Evolutionary conservation across 2,329 filamentous ascomycete genomes (phyloP), one percentile per base, ranked within the genome.

Genomic region (Cordyceps farinosa): DNA sequence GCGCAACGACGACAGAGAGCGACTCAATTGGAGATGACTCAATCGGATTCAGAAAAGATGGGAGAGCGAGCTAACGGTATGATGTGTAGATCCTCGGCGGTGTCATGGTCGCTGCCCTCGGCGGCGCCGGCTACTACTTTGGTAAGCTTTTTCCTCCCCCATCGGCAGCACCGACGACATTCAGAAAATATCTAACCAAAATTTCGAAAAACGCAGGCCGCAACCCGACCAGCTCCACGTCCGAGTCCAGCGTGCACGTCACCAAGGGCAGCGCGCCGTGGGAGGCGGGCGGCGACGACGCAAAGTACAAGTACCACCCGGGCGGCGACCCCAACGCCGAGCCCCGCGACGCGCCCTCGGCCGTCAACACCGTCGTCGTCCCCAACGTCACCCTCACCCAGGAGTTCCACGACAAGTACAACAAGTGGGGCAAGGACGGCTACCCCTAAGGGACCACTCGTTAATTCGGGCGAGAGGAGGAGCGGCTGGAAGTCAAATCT

Each of bases 361-460:
- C 95, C 67, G 81, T 99, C 79, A 97, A 99, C 84, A 90, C 90
- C 68, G 93, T 97, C 71, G 89, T 99, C 75, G 84, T 99, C 62
- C 95, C 95, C 73, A 90, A 96, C 74, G 93, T 99, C 74, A 95
- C 89, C 74, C 83, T 98, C 70, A 93, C 95, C 74, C 92, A 90
- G 91, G 85, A 89, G 73, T 87, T 97, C 68, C 95, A 99, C 82
- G 95, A 99, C 71, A 90, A 90, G 82, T 98, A 90, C 87, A 99
- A 99, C 90, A 99, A 99, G 85, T 98, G 91, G 87, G 95, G 95
- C 79, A 98, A 98, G 87, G 95, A 98, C 70, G 93, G 92, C 70
- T 98, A 90, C 80, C 77, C 77, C 70, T 91, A 82, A 75, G 74
- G 13, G 22, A 22, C 22, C 22, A 22, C 22, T 22, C 22, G 22